These are phyloP conservation scores for Nothophaeocryptopus gaeumannii DNA, from an alignment of 2,329 filamentous ascomycete species.

Conservation along the genomic window DNA sequence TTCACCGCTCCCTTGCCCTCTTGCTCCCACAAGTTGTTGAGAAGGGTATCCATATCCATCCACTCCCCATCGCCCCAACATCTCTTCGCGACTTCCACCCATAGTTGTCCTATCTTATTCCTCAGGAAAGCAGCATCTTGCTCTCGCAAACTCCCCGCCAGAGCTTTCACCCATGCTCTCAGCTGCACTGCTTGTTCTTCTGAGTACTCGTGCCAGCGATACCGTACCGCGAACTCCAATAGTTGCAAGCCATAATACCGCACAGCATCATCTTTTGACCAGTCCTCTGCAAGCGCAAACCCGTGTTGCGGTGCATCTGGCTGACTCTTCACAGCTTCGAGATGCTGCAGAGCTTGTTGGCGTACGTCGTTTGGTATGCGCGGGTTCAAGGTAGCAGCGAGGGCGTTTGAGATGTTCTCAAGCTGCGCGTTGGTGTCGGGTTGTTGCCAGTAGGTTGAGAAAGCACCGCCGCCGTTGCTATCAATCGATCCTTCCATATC, in stretches of 20 bases:
- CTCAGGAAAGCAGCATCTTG: conserved; percentile 78
- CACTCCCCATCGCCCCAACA: conserved; percentile 83
- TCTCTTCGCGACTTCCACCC: conserved; percentile 91
- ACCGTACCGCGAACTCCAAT: conserved; percentile 83
- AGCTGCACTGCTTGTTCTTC: conserved; percentile 66
- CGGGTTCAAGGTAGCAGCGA: conserved; percentile 82
- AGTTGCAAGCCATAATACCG: conserved; percentile 92
- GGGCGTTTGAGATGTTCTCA: conserved; percentile 73
- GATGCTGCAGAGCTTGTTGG: conserved; percentile 76
- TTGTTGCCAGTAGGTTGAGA: conserved; percentile 23
- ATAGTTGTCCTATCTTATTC: conserved; percentile 91
- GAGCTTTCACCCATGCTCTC: conserved; percentile 72
- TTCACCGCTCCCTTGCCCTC: conserved; percentile 50
- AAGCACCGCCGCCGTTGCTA: conserved; percentile 14
- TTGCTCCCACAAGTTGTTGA: conserved; percentile 74
- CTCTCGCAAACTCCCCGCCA: conserved; percentile 68
- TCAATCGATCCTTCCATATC: too few species aligned
- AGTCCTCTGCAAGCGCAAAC: conserved; percentile 75
- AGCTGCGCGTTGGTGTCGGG: conserved; percentile 38
- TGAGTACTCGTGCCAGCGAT: conserved; percentile 74
- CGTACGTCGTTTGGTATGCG: conserved; percentile 77
- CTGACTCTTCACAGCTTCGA: conserved; percentile 80
- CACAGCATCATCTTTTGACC: conserved; percentile 72
- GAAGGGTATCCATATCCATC: conserved; percentile 86
- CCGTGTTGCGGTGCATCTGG: conserved; percentile 80